Evolutionary conservation across 495 filamentous ascomycete species (phyloP).

Genomic region (Lindgomyces ingoldianus): DNA sequence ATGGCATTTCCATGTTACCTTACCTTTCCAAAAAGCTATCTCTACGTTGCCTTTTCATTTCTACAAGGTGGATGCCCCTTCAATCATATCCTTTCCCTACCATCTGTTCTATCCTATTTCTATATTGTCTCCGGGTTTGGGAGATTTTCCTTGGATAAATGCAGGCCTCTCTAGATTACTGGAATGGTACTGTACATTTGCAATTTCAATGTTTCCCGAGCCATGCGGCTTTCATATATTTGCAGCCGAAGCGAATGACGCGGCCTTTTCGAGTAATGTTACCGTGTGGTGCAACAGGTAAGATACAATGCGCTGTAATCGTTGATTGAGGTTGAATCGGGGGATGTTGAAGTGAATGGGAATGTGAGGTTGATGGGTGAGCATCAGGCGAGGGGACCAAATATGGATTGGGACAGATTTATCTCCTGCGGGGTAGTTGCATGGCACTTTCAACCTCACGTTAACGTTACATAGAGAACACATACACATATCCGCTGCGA

Average conservation of each 20-base stretch:
- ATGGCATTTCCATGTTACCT: too few relatives aligned
- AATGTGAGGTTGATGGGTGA: not conserved
- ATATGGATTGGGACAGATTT: not conserved
- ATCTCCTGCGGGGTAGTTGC: constrained; percentile 20
- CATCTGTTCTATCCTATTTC: not conserved
- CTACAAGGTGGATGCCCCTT: not conserved
- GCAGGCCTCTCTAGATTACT: constrained; percentile 2
- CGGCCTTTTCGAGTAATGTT: constrained; percentile 4
- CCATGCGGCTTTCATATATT: constrained; percentile 21
- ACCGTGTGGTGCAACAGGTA: constrained; percentile 21
- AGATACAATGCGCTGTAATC: not conserved
- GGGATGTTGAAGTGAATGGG: not conserved
- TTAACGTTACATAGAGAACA: constrained; percentile 32
- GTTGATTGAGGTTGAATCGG: not conserved
- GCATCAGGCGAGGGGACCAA: not conserved
- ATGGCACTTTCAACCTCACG: constrained; percentile 25
- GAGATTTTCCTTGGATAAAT: constrained; percentile 19
- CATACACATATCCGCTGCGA: constrained; percentile 20
- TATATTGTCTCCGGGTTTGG: too few relatives aligned
- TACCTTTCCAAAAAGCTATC: not conserved
- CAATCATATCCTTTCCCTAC: not conserved
- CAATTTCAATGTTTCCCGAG: not conserved
- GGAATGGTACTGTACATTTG: not conserved
- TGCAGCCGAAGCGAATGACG: constrained; percentile 10
- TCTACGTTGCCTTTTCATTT: not conserved